These are phyloP conservation scores for Nematodospora valgi DNA, from an alignment of 805 yeast genomes.

Conservation along the genomic window DNA sequence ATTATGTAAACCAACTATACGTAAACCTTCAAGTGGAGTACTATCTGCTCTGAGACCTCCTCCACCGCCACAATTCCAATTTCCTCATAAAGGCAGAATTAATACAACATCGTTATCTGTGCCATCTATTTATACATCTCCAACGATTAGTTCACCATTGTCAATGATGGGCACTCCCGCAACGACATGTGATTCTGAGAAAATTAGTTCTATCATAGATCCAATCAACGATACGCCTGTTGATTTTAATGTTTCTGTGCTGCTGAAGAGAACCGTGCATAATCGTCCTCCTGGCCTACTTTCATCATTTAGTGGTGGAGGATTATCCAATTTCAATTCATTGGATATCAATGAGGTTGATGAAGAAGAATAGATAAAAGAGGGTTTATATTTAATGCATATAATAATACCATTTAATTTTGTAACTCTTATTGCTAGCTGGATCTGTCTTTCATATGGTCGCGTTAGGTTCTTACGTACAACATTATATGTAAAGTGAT, in stretches of 20 bases:
- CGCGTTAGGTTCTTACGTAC: too few species aligned
- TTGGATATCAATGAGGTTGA: constrained; percentile 23
- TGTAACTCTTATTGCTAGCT: too few species aligned
- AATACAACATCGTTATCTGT: not conserved
- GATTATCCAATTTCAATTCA: constrained; percentile 17
- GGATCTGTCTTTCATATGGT: too few species aligned
- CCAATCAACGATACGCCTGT: constrained; percentile 40
- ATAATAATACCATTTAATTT: not conserved
- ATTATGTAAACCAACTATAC: constrained; percentile 1
- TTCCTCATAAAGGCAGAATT: constrained; percentile 2
- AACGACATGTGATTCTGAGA: constrained; percentile 19
- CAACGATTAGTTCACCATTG: constrained; percentile 34
- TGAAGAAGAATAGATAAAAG: constrained; percentile 12
- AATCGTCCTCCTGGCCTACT: too few species aligned
- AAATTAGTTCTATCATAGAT: constrained; percentile 23
- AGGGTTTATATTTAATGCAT: not conserved
- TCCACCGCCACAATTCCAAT: constrained; percentile 4
- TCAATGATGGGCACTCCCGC: constrained; percentile 32
- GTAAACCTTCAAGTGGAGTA: constrained; percentile 1
- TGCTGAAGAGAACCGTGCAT: constrained; percentile 4
- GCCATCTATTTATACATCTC: constrained; percentile 19
- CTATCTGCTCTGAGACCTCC: constrained; percentile 1
- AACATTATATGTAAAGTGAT: too few species aligned
- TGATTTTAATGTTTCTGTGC: constrained; percentile 28
- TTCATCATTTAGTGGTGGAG: constrained; percentile 22